Evolutionary conservation across 345 rosid genomes (phyloP), one percentile per base, ranked within the genome.

Genomic region (Physaria fendleri): DNA sequence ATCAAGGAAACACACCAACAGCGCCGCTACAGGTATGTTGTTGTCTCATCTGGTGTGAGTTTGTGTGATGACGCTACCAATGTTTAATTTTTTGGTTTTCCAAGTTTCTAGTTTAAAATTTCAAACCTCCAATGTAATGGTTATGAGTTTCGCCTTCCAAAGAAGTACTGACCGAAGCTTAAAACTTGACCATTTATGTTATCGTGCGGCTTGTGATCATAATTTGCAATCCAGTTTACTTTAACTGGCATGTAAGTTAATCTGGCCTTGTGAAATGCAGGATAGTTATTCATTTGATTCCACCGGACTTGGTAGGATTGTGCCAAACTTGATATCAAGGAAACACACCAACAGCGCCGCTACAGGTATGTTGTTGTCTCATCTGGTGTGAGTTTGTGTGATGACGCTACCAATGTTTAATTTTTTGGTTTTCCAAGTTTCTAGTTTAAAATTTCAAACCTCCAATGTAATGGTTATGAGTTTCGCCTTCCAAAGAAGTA

Each of bases 281-380:
- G n/a, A n/a, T n/a, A n/a, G n/a, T n/a, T n/a, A n/a, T n/a, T n/a
- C n/a, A n/a, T n/a, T n/a, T n/a, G n/a, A n/a, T 63, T 94, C 99
- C 50, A 94, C 99, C 69, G 99, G 99, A 79, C 82, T 94, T 27
- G 99, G 99, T 57, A 85, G 99, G 78, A 90, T 94, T 53, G 97
- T 94, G 47, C 99, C 99, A 1, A 94, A 94, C 75, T 76, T 94
- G 85, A 94, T 94, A 65, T 94, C 99, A 24, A 87, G 99, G 71
- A 94, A 94, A 81, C 97, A 94, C 73, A 94, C 97, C 32, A 94
- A 94, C 60, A 90, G 92, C 50, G 99, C 99, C 8, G 99, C 99
- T 61, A 93, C 99, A 65, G 88, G 99, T 93, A 69, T 46, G 34
- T 51, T 8, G 21, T 25, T 62, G 24, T 18, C 23, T 59, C 14